Base-by-base conservation (phyloP, 164 flowering plant species). In the Cinnamomum chago region DNA sequence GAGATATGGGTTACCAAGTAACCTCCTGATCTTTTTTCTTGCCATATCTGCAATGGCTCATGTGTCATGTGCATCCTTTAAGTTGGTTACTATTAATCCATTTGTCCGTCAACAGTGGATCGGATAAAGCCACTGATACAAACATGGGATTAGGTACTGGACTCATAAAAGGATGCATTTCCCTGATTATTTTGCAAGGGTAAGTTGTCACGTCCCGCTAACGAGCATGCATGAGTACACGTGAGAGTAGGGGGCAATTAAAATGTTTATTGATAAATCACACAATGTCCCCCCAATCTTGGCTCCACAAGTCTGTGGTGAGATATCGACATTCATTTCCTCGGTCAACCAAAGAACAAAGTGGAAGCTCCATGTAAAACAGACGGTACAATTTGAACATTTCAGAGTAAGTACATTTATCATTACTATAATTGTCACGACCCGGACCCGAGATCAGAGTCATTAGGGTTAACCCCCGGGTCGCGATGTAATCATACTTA, bases 171-270 rank as follows among this genome's bases (percentile, higher is more conserved):
- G 91, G 68, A 78, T 88, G 89, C 90, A 90, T 75, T 90, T 88
- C 81, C 93, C 87, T 72, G 91, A 88, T 74, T 90, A 91, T 74
- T 88, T 90, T 77, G 90, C 88, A 5, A 71, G 62, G 58, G 40
- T 50, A 51, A 11, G 68, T 2, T 28, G 30, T 28, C 30, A 2
- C 4, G 30, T 4, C 30, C 3, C 5, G 15, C 66, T 17, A 2
- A 22, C 2, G 28, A 62, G 22, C 11, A 27, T 27, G 28, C 27
- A 1, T 1, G 2, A 25, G 27, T 25, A 25, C 1, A 67, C 67
- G 33, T 30, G 33, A 3, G 33, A 30, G 0, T 30, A 30, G 5
- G 33, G 5, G 33, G 0, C 28, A 30, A 30, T 67, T 52, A 30
- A 30, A 3, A 0, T 30, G 0, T 30, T 30, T 3, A 30, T 30